These are phyloP conservation scores for Pseudocercospora vitis DNA, from an alignment of 2,329 filamentous ascomycete genomes.

Conservation along the genomic window DNA sequence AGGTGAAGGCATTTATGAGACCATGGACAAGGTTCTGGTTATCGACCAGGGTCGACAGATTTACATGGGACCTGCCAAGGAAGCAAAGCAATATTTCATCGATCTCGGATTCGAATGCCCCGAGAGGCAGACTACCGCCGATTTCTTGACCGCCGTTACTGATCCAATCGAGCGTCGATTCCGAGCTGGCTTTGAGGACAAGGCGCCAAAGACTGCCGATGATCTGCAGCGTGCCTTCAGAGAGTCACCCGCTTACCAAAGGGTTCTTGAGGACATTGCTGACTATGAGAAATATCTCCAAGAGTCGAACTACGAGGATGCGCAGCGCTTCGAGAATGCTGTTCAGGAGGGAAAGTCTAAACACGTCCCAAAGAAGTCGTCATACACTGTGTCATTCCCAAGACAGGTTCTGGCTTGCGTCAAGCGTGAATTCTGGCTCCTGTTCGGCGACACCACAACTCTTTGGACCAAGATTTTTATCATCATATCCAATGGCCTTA, in stretches of 20 bases:
- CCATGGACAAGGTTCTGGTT: conserved; percentile 79
- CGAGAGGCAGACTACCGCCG: conserved; percentile 67
- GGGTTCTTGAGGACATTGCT: conserved; percentile 61
- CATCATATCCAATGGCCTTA: conserved; percentile 70
- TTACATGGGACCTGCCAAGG: conserved; percentile 62
- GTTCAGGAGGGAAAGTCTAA: conserved; percentile 68
- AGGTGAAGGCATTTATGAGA: conserved; percentile 66
- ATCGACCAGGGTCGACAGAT: conserved; percentile 71
- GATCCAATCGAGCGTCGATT: conserved; percentile 71
- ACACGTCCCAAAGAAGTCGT: conserved; percentile 63
- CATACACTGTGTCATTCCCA: conserved; percentile 73
- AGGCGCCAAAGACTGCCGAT: conserved; percentile 66
- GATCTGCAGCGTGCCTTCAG: conserved; percentile 69
- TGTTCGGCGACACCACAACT: conserved; percentile 71
- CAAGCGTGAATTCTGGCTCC: conserved; percentile 74
- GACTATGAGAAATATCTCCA: conserved; percentile 60
- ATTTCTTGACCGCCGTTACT: conserved; percentile 74
- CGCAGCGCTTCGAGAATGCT: conserved; percentile 61
- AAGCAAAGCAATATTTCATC: conserved; percentile 66
- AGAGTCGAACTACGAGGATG: conserved; percentile 59
- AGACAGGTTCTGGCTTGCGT: conserved; percentile 70
- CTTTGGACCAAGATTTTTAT: conserved; percentile 79
- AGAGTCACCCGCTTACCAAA: conserved; percentile 61
- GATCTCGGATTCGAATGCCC: conserved; percentile 63
- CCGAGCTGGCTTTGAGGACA: conserved; percentile 63